phyloP scores from a whole-genome alignment of 2,329 filamentous ascomycete genomes.

The Tolypocladium nubicola region DNA sequence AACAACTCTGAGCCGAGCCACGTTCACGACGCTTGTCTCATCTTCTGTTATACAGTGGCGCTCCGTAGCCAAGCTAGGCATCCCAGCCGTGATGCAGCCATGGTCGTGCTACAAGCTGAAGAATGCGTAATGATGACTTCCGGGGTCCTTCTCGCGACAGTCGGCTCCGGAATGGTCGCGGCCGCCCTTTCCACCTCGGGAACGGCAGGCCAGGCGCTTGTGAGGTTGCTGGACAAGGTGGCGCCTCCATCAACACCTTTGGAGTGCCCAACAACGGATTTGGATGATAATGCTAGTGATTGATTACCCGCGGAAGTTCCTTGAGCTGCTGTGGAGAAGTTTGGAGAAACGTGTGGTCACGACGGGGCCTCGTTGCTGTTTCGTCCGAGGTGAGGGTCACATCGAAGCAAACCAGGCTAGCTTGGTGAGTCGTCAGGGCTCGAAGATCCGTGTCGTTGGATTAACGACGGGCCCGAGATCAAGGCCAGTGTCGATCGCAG shows the following conservation, averaged over 20 bases:
- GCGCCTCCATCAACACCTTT: not conserved
- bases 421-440: not conserved
- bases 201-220: too few species aligned
- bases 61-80: not conserved
- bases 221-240: not conserved
- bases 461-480: not conserved
- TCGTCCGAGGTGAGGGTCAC: not conserved
- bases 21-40: not conserved
- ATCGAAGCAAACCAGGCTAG: not conserved
- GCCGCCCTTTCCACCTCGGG: too few species aligned
- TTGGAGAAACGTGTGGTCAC: too few species aligned
- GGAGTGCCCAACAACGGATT: not conserved
- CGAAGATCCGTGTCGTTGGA: not conserved
- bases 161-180: not conserved
- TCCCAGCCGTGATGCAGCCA: not conserved
- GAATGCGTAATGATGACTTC: not conserved
- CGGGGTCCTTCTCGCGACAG: not conserved
- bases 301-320: too few species aligned
- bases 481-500: not conserved
- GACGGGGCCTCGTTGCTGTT: not conserved
- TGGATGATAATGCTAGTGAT: not conserved
- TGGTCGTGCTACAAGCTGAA: not conserved
- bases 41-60: too few species aligned
- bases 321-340: too few species aligned
- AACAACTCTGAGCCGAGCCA: not conserved